These are phyloP conservation scores for Madurella fahalii DNA, from an alignment of 2,329 filamentous ascomycete species.

Conservation along the genomic window DNA sequence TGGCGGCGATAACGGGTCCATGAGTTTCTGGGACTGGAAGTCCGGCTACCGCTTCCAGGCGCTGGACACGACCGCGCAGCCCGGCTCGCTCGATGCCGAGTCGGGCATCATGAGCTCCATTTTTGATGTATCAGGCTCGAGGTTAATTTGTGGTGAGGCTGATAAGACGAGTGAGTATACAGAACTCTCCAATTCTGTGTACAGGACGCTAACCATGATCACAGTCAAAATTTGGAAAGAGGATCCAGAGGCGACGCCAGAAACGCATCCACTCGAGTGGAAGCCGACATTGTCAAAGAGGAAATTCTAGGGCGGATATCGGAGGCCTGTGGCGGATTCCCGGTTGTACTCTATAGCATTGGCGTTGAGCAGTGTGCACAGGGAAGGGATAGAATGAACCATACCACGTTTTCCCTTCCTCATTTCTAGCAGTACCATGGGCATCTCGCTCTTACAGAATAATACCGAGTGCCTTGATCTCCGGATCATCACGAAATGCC, in stretches of 20 bases:
- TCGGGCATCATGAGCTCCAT: slow-evolving; percentile 91
- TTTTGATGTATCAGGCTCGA: slow-evolving; percentile 82
- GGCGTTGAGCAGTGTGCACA: background rate
- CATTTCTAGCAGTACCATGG: slow-evolving; percentile 2
- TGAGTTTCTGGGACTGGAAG: slow-evolving; percentile 99
- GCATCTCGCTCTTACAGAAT: slow-evolving; percentile 23
- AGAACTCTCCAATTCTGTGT: background rate
- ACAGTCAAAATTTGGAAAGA: slow-evolving; percentile 92
- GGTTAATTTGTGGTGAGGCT: slow-evolving; percentile 89
- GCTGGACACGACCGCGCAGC: slow-evolving; percentile 87
- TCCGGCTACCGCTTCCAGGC: slow-evolving; percentile 87
- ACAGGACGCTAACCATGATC: slow-evolving; percentile 26
- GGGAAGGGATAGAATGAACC: background rate
- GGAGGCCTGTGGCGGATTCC: background rate
- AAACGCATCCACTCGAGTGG: slow-evolving; percentile 91
- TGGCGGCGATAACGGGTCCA: slow-evolving; percentile 91
- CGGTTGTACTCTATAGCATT: background rate
- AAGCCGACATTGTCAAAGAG: slow-evolving; percentile 73
- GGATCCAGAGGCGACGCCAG: slow-evolving; percentile 84
- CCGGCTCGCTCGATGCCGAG: slow-evolving; percentile 89
- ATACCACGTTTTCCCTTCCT: background rate
- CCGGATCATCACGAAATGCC: slow-evolving; percentile 82
- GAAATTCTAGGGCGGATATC: slow-evolving; percentile 55
- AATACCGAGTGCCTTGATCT: slow-evolving; percentile 71
- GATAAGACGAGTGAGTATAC: slow-evolving; percentile 76